A percentile compares a stretch with the other conserved stretches of the same genome.
Evolutionary conservation across 2,329 filamentous ascomycete genomes (phyloP).

Genomic region (Clarireedia monteithiana): DNA sequence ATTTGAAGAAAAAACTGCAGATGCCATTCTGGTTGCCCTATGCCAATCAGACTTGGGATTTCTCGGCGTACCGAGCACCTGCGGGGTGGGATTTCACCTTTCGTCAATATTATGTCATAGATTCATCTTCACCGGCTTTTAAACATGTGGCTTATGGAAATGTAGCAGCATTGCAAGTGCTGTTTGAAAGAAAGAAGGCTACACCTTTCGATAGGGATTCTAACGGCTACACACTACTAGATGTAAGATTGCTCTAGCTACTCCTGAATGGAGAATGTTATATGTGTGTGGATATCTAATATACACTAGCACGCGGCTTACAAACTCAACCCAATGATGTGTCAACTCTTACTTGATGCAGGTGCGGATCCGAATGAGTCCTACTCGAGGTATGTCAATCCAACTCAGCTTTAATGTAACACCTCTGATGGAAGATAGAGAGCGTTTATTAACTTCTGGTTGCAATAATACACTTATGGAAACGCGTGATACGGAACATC

Average conservation of each 20-base stretch:
- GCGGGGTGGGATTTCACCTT: background rate
- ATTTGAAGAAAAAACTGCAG: background rate
- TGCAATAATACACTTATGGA: accelerated
- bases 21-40: background rate
- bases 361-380: background rate
- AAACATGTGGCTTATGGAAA: background rate
- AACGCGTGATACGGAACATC: too few species aligned
- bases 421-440: too few species aligned
- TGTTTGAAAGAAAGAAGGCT: background rate
- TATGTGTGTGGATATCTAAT: background rate
- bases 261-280: background rate
- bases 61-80: background rate
- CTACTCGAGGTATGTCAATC: background rate
- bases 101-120: background rate
- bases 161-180: background rate
- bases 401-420: background rate
- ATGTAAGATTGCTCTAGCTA: background rate
- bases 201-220: background rate
- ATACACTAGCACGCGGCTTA: background rate
- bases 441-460: too few species aligned
- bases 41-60: background rate
- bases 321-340: background rate
- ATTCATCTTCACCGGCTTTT: background rate
- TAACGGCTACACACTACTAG: background rate
- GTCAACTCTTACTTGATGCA: background rate